Evolutionary conservation across 1,139 yeast genomes (phyloP).

Genomic region (Candida sp.): DNA sequence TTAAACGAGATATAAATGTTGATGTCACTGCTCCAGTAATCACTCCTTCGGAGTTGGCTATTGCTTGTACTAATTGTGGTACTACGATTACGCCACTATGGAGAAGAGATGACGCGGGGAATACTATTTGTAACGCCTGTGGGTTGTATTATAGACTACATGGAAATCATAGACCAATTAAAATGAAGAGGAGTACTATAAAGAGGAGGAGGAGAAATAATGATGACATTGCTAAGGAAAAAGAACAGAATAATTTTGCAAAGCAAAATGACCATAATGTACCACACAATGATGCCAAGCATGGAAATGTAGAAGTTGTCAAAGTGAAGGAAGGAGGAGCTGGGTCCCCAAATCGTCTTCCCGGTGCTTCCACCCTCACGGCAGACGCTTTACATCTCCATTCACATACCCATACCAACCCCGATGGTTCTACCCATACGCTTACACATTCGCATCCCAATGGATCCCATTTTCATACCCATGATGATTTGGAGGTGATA

Average conservation of each 20-base stretch:
- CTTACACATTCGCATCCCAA: not conserved
- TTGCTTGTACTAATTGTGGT: constrained; percentile 79
- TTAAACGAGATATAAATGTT: constrained; percentile 14
- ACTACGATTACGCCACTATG: constrained; percentile 86
- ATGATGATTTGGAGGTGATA: constrained; percentile 2
- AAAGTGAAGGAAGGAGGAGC: too few relatives aligned
- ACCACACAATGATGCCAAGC: too few relatives aligned
- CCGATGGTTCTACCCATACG: constrained; percentile 1
- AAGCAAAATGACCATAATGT: too few relatives aligned
- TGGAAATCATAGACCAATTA: constrained; percentile 75
- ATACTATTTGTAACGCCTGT: constrained; percentile 86
- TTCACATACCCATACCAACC: constrained; percentile 2
- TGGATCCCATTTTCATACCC: constrained; percentile 5
- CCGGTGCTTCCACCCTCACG: too few relatives aligned
- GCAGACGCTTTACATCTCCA: not conserved
- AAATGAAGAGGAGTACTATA: constrained; percentile 69
- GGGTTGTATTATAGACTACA: constrained; percentile 78
- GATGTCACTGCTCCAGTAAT: not conserved
- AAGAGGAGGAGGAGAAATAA: constrained; percentile 65
- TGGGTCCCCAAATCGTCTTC: too few relatives aligned
- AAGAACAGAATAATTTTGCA: too few relatives aligned
- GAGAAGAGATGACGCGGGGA: constrained; percentile 80
- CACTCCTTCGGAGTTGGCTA: constrained; percentile 26
- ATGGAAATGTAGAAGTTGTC: too few relatives aligned
- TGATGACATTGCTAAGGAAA: too few relatives aligned